These are phyloP conservation scores for Scenedesmus sp. DNA, from an alignment of 163 green algal genomes.

Conservation along the genomic window DNA sequence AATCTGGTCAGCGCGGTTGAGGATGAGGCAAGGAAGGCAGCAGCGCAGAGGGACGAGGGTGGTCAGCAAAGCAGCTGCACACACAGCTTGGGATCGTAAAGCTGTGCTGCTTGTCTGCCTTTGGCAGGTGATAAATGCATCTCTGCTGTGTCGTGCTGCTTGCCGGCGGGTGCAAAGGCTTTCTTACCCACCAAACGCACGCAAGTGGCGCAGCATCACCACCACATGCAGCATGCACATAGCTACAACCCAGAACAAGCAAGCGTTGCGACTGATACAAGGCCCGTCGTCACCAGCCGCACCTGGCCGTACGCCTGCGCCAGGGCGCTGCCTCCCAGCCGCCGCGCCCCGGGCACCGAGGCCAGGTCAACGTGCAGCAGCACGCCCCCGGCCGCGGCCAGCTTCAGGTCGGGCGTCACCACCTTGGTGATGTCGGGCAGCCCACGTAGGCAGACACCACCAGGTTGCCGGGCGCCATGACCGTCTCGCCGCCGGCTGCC, in stretches of 20 bases:
- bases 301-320: slow-evolving; percentile 91
- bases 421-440: slow-evolving; percentile 97
- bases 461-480: slow-evolving; percentile 97
- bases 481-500: slow-evolving; percentile 86
- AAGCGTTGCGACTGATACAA: no score
- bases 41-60: no score
- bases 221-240: neutral
- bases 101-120: no score
- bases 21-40: neutral
- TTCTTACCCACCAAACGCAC: no score
- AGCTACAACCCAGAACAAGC: neutral
- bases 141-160: no score
- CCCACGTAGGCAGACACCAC: slow-evolving; percentile 96
- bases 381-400: slow-evolving; percentile 68
- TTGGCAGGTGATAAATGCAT: no score
- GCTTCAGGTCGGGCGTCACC: slow-evolving; percentile 97
- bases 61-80: no score
- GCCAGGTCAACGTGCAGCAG: slow-evolving; percentile 96
- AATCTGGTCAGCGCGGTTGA: slow-evolving; percentile 71
- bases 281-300: neutral
- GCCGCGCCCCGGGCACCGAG: slow-evolving; percentile 59
- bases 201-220: no score
- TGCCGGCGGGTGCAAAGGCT: no score
- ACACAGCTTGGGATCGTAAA: no score
- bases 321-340: slow-evolving; percentile 93